Base-by-base conservation (phyloP, 2,329 filamentous ascomycete species). In the Fusarium sp. region DNA sequence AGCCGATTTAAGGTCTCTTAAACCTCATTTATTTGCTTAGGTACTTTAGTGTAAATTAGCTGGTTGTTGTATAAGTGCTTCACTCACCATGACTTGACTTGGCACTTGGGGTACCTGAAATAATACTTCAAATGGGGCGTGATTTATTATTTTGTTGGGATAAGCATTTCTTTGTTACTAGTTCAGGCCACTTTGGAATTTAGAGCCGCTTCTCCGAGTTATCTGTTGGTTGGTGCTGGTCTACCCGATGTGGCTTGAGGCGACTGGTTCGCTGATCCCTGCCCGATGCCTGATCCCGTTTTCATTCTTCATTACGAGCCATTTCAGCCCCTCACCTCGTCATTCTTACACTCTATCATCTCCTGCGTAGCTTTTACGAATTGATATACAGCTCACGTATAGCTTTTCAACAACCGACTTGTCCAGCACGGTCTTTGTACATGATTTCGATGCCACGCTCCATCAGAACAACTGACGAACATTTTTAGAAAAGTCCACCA, bases 371-470 rank as follows among this genome's bases (percentile, higher is more conserved):
- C 10, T 1, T 14, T 7, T 45, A 1, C 18, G 18, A 3, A 21
- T 21, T 15, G 0, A 0, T 27, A 27, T 3, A 45, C 0, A 27
- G 21, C 18, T 7, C 27, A 0, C 1, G 18, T 5, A 25, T 6
- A 1, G 2, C 1, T 2, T 18, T 42, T 10, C 10, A 7, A 18
- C 4, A 18, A 25, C n/a, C 1, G 9, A 0, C 3, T 23, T 23
- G 6, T 3, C 15, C 10, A 45, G 4, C 8, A 27, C 23, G 2
- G 5, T 25, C 42, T 7, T 3, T 19, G 18, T 45, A 45, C 3
- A 0, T 1, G 2, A 4, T 10, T 27, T 0, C 2, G 12, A 27
- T 45, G 23, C 18, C 5, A 21, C 23, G 0, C 4, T 11, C 42
- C 4, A 3, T 21, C 4, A 7, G 4, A 21, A 27, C 3, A 21